Base-by-base conservation (phyloP, 352 stramenopile species). In the Globisporangium ultimum region DNA sequence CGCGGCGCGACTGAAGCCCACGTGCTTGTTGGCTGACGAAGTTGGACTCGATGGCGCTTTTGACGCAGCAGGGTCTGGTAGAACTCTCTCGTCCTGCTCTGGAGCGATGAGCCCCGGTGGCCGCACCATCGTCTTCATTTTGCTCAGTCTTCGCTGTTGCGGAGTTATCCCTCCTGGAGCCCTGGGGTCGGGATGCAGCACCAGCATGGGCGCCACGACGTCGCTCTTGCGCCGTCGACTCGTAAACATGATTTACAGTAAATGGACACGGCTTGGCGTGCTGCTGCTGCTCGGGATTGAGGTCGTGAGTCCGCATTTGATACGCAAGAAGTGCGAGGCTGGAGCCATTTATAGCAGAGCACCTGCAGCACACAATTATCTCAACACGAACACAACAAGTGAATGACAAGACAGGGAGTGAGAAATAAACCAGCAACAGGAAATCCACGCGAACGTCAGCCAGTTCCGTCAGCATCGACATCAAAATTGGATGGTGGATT, bases 1-100 rank as follows among this genome's bases (percentile, higher is more conserved):
- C 3, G 72, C 72, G 45, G 62, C 66, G n/a, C 60, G 57, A 46
- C 50, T 75, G 53, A 78, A 68, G 17, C 53, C 48, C 6, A 21
- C 40, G n/a, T 11, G 10, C 38, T 50, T 59, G 21, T 52, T 52
- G 24, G 5, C 24, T 2, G 24, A 28, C 11, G 53, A 2, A 1
- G 47, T 36, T 8, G 47, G 36, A 41, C 36, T 41, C 7, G 36
- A 7, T 41, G 36, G 38, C 14, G 38, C 38, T 10, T 12, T 17
- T 3, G 38, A 17, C 14, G 38, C 14, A 17, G 38, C 24, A 28
- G 2, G 24, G n/a, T n/a, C 36, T 41, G 36, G 7, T 12, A 17
- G 11, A 17, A 10, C 14, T 43, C 38, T 6, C 2, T 43, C 38
- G 14, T 43, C 3, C 20, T 56, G 50, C 20, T 9, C 36, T 38